phyloP scores from a whole-genome alignment of 257 asterid genomes.

The Capsicum chinense region DNA sequence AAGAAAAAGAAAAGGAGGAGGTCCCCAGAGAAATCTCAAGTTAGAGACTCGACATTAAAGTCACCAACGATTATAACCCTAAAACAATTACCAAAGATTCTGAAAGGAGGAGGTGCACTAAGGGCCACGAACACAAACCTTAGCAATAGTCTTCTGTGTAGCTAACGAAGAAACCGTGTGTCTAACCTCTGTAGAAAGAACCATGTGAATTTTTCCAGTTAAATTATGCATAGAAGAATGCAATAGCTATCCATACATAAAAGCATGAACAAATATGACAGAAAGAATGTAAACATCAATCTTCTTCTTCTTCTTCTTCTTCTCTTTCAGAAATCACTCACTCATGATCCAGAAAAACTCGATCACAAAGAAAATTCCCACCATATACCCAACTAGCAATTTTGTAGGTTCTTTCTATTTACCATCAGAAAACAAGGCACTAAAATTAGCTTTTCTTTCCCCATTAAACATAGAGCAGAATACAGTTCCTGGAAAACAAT shows the following conservation, averaged over 20 bases:
- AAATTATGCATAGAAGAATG: background rate
- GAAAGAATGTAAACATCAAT: background rate
- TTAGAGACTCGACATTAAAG: background rate
- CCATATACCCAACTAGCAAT: background rate
- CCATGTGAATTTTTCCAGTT: background rate
- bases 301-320: background rate
- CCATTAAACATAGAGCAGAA: background rate
- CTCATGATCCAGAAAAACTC: background rate
- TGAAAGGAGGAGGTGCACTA: background rate
- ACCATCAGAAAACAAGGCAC: background rate
- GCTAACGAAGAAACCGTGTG: slow-evolving; percentile 48
- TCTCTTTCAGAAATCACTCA: slow-evolving; percentile 5
- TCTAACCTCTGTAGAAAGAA: slow-evolving; percentile 59
- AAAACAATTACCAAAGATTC: background rate
- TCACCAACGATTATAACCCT: slow-evolving; percentile 4
- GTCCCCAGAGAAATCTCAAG: background rate
- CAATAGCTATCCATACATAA: background rate
- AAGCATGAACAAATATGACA: background rate
- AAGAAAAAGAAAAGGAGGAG: background rate
- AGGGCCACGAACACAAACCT: slow-evolving; percentile 47
- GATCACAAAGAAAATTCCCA: background rate
- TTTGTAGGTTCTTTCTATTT: background rate
- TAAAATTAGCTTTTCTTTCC: background rate
- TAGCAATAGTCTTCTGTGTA: slow-evolving; percentile 55
- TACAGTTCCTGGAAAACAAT: background rate